Base-by-base conservation (phyloP, 331 rosid genomes). In the Pyrus hybrid region DNA sequence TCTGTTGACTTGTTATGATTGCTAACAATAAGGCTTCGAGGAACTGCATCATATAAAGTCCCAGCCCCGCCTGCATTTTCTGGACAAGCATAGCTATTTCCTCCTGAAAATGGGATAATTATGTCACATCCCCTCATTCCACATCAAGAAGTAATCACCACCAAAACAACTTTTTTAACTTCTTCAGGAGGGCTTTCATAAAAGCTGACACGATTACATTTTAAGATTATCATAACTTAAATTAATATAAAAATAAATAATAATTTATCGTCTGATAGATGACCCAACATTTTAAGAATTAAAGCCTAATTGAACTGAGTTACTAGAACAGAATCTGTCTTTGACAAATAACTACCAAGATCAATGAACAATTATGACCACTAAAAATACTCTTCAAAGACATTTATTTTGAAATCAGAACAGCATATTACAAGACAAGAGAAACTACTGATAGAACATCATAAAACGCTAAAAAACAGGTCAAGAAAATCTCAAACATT, bases 1-100 rank as follows among this genome's bases (percentile, higher is more conserved):
- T 82, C 84, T 22, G 99, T 95, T 67, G 99, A 86, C 80, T 82
- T 79, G 85, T 95, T 95, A 80, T 87, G 78, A 79, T 95, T 95
- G 86, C 86, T 85, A 78, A 95, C 80, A 54, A 82, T 84, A 58
- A 95, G 98, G 79, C 93, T 90, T 69, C 93, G 89, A 67, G 97
- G 99, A 85, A 95, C 96, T 79, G 99, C 91, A 78, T 95, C 99
- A 69, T 91, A 95, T 75, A 89, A 83, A 80, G 99, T 95, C 84
- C 98, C 99, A 53, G 98, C 99, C 83, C 87, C 99, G 32, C 98
- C 99, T 18, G 99, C 79, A 25, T 95, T 95, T 73, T 83, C 90
- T 64, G 91, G 86, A 84, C 99, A 95, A 70, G 83, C 87, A 47
- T 87, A 77, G 84, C 99, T 95, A 71, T 76, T 78, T 81, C 99